Evolutionary conservation across 371 early-diverging fungal genomes (phyloP).

Genomic region (Synchytrium microbalum): DNA sequence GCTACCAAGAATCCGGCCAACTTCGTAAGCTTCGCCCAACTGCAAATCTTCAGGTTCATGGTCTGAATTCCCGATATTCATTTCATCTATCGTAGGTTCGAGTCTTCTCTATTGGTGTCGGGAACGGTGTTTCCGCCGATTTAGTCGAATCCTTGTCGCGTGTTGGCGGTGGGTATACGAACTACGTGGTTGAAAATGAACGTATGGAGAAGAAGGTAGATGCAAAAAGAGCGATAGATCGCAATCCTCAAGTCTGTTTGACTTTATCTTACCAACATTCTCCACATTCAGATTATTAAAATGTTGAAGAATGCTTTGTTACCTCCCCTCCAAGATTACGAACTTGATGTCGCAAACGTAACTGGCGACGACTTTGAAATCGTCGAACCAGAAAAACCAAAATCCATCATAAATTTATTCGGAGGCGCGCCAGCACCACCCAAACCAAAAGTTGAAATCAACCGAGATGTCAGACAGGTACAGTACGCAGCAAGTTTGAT

Average conservation of each 20-base stretch:
- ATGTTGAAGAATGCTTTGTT: constrained; percentile 40
- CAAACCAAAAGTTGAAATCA: constrained; percentile 3
- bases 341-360: constrained; percentile 19
- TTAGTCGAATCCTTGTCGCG: constrained; percentile 40
- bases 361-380: constrained; percentile 7
- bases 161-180: constrained; percentile 36
- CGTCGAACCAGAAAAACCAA: no score
- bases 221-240: no score
- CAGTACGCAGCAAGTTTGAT: no score
- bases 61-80: no score
- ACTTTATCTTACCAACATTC: no score
- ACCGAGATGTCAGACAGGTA: no score
- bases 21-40: no score
- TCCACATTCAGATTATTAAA: constrained; percentile 21
- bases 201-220: constrained; percentile 41
- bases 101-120: constrained; percentile 42
- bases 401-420: no score
- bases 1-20: neutral
- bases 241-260: no score
- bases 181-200: constrained; percentile 36
- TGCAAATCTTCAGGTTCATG: no score
- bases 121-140: constrained; percentile 34
- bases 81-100: constrained; percentile 14
- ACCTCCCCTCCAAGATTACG: constrained; percentile 35
- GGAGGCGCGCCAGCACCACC: neutral